Evolutionary conservation across 192 early-diverging fungal species (phyloP), one percentile per base, ranked within the genome.

Genomic region (Linnemannia exigua): DNA sequence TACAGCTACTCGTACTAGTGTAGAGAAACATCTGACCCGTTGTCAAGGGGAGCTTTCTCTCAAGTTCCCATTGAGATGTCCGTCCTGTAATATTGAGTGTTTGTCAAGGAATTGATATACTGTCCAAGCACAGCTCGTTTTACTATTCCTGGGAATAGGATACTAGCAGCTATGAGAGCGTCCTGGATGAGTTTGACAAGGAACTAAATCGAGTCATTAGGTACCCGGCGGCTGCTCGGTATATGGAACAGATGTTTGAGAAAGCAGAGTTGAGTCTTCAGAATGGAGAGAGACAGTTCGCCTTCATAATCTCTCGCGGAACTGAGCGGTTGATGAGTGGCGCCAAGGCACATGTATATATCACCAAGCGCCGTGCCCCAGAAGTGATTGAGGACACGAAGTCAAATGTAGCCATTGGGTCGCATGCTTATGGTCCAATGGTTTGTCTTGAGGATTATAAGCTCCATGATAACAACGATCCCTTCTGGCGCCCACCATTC

Each of bases 161-260:
- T 25, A 47, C 22, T 9, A 47, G 22, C 44, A 67, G 46, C n/a
- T 41, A 63, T 33, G 63, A 33, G 14, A 20, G 0, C 14, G 1
- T 28, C n/a, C 17, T 48, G 12, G 73, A 38, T 16, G 73, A 74
- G 9, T 74, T 63, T 74, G 73, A 67, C n/a, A 76, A 67, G 63
- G 61, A 69, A 48, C 22, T 77, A 28, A 48, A 11, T 22, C 76
- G 67, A 69, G 20, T 77, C 48, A 77, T 48, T 3, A 68, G 36
- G 33, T 67, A 70, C n/a, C 67, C 48, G 16, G 35, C 47, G 48
- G 36, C 76, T 37, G 41, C 76, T 37, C 41, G n/a, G 6, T 47
- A 3, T 20, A 54, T 12, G 3, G 9, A 28, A 12, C 33, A 36
- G 31, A 37, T 77, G 46, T 77, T 77, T 52, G 48, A 70, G 35